phyloP scores from a whole-genome alignment of 345 rosid species.

The Eucalyptus tenuipes region DNA sequence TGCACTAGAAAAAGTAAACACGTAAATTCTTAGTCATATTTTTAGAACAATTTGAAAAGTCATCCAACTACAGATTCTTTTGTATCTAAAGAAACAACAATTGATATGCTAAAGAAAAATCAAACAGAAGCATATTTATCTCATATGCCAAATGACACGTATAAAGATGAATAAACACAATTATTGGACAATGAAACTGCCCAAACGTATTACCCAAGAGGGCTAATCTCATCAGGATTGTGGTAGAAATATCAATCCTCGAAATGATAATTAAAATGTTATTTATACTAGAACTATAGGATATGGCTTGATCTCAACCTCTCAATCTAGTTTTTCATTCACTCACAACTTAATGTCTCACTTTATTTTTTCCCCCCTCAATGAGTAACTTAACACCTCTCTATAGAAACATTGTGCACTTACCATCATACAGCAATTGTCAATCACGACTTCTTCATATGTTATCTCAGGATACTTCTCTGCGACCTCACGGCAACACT shows the following conservation, averaged over 20 bases:
- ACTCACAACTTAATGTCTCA: background rate
- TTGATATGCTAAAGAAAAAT: background rate
- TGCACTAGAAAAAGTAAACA: background rate
- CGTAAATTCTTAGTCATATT: background rate
- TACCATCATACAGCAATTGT: constrained; percentile 99
- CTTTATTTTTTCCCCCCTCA: background rate
- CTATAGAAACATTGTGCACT: background rate
- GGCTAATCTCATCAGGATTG: background rate
- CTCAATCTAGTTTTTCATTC: background rate
- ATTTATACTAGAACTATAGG: background rate
- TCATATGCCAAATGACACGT: background rate
- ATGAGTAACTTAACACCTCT: background rate
- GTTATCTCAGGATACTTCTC: constrained; percentile 90
- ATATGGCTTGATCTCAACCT: background rate
- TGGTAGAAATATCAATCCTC: background rate
- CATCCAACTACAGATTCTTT: background rate
- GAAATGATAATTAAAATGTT: background rate
- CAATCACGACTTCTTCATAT: constrained; percentile 98
- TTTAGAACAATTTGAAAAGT: background rate
- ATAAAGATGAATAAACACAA: background rate
- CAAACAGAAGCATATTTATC: background rate
- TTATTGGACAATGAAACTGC: background rate
- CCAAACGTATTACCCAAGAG: background rate
- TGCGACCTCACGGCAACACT: constrained; percentile 99
- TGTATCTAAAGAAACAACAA: background rate